Percentiles rank a stretch among this genome's conserved stretches.
phyloP scores from a whole-genome alignment of 768 basidiomycete species.

The Collybia mongolica region DNA sequence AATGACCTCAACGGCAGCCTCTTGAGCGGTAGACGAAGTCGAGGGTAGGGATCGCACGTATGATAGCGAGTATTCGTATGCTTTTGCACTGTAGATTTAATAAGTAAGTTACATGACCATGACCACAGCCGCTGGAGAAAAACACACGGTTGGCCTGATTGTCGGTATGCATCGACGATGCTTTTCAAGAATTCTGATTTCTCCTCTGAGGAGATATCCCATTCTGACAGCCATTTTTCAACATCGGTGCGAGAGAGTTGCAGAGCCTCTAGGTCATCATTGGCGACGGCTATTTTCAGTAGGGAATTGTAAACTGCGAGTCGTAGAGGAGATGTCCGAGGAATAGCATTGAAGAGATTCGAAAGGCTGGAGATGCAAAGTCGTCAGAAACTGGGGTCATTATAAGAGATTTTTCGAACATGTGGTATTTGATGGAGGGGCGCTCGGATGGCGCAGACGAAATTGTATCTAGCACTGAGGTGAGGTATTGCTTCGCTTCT shows the following conservation, averaged over 20 bases:
- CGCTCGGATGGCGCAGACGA: constrained; percentile 52
- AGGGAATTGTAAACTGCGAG: constrained; percentile 61
- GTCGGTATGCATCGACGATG: constrained; percentile 58
- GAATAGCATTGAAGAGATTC: constrained; percentile 78
- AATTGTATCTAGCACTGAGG: constrained; percentile 51
- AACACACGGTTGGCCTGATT: constrained; percentile 59
- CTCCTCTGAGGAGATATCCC: constrained; percentile 62
- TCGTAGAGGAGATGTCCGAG: constrained; percentile 64
- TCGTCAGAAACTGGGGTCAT: constrained; percentile 2
- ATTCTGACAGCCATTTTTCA: constrained; percentile 78
- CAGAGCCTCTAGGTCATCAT: constrained; percentile 63
- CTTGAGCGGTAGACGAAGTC: constrained; percentile 46
- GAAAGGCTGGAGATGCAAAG: constrained; percentile 52
- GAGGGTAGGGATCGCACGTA: constrained; percentile 62
- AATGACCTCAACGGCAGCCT: constrained; percentile 60
- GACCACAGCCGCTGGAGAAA: neutral
- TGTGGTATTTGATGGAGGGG: constrained; percentile 67
- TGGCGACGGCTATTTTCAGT: constrained; percentile 54
- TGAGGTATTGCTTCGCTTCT: constrained; percentile 52
- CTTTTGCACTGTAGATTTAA: constrained; percentile 39
- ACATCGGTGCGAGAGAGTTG: constrained; percentile 58
- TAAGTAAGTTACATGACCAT: neutral
- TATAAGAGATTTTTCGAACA: constrained; percentile 45
- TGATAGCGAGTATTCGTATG: constrained; percentile 65
- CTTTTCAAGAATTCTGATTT: constrained; percentile 66